These are phyloP conservation scores for Aechmea fasciata DNA, from an alignment of 176 grass and related monocot genomes.

Conservation along the genomic window DNA sequence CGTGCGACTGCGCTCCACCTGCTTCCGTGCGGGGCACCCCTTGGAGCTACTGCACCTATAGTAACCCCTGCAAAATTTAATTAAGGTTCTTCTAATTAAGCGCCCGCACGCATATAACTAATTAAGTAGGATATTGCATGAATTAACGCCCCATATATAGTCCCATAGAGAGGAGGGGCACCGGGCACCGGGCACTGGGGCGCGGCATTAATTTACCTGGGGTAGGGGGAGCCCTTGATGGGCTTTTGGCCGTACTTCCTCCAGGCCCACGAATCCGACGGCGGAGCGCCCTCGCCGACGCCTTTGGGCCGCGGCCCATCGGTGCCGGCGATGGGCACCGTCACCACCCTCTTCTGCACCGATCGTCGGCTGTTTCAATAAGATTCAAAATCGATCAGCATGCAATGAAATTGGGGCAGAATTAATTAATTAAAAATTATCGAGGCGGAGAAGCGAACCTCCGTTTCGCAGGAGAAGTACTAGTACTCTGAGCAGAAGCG, in stretches of 20 bases:
- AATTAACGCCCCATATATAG: no score
- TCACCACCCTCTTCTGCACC: conserved; percentile 83
- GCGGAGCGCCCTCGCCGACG: conserved; percentile 70
- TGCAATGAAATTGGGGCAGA: background rate
- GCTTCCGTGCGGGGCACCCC: conserved; percentile 27
- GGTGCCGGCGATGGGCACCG: conserved; percentile 48
- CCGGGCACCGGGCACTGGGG: no score
- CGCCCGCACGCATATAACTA: no score
- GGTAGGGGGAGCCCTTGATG: conserved; percentile 96
- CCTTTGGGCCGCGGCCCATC: conserved; percentile 47
- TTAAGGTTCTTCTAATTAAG: no score
- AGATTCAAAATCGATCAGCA: background rate
- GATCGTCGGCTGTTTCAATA: conserved; percentile 50
- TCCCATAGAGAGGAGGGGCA: no score
- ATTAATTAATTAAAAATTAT: background rate
- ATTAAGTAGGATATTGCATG: no score
- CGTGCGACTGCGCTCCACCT: conserved; percentile 18
- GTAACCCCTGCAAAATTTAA: conserved; percentile 15
- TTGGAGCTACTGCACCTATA: conserved; percentile 28
- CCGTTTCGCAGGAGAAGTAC: conserved; percentile 46
- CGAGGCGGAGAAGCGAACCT: conserved; percentile 31
- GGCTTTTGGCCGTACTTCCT: conserved; percentile 99
- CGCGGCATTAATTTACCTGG: conserved; percentile 28
- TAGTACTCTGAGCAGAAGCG: conserved; percentile 32
- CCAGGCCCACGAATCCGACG: conserved; percentile 97